These are phyloP conservation scores for Nakazawaea wyomingensis DNA, from an alignment of 805 yeast species.

Conservation along the genomic window DNA sequence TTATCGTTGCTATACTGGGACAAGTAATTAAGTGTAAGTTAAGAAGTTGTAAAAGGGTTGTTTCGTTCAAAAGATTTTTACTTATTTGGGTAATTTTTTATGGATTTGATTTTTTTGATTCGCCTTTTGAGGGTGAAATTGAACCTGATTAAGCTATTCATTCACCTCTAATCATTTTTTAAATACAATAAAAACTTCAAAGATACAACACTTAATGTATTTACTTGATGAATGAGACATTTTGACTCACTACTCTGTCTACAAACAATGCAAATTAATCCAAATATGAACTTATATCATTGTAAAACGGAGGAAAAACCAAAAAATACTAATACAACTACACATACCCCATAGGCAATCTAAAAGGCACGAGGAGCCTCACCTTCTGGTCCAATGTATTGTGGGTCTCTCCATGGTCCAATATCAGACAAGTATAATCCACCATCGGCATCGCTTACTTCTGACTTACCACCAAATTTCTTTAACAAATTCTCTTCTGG, in stretches of 20 bases:
- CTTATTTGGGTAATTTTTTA: background rate
- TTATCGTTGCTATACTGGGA: no score
- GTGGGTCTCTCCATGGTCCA: constrained; percentile 96
- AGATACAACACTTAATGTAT: no score
- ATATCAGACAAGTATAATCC: constrained; percentile 84
- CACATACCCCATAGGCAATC: background rate
- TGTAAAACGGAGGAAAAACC: background rate
- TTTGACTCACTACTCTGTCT: no score
- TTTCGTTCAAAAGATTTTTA: background rate
- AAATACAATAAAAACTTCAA: no score
- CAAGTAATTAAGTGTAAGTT: no score
- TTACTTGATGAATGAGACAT: no score
- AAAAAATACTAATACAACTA: background rate
- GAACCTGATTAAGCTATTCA: no score
- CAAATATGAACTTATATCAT: no score
- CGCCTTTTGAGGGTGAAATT: background rate
- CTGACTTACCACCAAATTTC: constrained; percentile 84
- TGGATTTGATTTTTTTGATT: background rate
- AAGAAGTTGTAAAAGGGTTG: no score
- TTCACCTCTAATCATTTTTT: no score
- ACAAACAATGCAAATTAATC: no score
- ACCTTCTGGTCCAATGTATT: constrained; percentile 92
- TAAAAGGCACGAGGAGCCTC: constrained; percentile 68
- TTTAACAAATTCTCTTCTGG: constrained; percentile 89
- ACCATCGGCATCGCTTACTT: constrained; percentile 59